Conservation (phyloP, 2,329 filamentous ascomycete genomes). For the Escovopsis sp. region DNA sequence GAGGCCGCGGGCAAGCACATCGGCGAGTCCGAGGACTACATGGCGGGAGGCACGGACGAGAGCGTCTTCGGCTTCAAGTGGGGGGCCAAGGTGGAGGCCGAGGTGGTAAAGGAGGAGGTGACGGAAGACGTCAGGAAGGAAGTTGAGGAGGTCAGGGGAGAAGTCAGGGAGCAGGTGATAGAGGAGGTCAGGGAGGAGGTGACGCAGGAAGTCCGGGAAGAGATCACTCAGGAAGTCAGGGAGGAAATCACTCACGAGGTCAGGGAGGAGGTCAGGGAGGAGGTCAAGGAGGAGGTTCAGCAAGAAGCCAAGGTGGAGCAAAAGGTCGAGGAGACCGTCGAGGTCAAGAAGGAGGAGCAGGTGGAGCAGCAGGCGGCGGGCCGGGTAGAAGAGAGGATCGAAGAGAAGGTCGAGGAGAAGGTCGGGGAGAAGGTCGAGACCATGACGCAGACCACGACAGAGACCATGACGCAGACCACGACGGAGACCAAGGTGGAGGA, state of each 20-base stretch:
- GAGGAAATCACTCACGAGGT: too few species aligned
- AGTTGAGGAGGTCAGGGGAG: constrained; percentile 9
- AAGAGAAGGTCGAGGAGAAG: not conserved
- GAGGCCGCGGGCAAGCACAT: constrained; percentile 61
- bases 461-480: too few species aligned
- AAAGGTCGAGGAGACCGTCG: not conserved
- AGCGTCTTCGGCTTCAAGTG: constrained; percentile 20
- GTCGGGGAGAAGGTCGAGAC: too few species aligned
- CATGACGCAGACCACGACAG: too few species aligned
- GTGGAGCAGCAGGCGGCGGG: not conserved
- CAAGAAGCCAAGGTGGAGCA: constrained; percentile 2
- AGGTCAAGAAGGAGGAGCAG: too few species aligned
- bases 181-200: constrained; percentile 7
- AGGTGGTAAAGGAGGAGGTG: constrained; percentile 5
- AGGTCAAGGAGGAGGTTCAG: constrained; percentile 3
- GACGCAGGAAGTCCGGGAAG: not conserved
- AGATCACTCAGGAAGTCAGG: too few species aligned
- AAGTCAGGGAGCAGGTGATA: constrained; percentile 1
- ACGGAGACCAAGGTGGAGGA: not conserved
- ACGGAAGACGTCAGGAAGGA: constrained; percentile 14
- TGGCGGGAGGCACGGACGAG: constrained; percentile 44
- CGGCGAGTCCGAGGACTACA: constrained; percentile 75
- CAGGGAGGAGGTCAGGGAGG: too few species aligned
- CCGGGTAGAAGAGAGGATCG: not conserved
- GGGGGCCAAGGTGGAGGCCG: constrained; percentile 5